A percentile compares a stretch with the other conserved stretches of the same genome.
These are phyloP conservation scores for Chamaenerion angustifolium DNA, from an alignment of 345 rosid genomes.

Conservation along the genomic window DNA sequence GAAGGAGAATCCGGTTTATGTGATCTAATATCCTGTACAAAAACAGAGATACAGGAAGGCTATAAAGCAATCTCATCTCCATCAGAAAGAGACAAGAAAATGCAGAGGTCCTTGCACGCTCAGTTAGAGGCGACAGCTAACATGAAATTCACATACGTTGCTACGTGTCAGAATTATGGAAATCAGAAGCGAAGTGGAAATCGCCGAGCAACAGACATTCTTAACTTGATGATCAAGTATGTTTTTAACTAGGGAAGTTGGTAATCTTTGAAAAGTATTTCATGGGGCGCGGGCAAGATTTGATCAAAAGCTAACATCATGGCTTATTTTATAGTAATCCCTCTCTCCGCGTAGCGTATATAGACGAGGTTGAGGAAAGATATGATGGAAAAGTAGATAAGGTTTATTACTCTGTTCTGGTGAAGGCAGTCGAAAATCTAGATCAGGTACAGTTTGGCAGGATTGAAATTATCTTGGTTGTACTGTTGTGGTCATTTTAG, in stretches of 20 bases:
- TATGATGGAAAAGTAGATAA: slow-evolving; percentile 57
- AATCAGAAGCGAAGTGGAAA: slow-evolving; percentile 88
- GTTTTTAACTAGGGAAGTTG: slow-evolving; percentile 15
- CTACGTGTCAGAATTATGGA: slow-evolving; percentile 94
- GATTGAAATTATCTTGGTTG: not conserved
- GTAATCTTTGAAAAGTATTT: not conserved
- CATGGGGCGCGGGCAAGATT: slow-evolving; percentile 5
- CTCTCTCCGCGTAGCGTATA: slow-evolving; percentile 88
- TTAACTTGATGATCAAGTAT: slow-evolving; percentile 96
- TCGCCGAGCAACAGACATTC: slow-evolving; percentile 86
- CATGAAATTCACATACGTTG: slow-evolving; percentile 89
- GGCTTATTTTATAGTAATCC: slow-evolving; percentile 54
- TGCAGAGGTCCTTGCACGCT: slow-evolving; percentile 76
- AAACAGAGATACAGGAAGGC: slow-evolving; percentile 84
- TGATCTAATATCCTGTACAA: too few relatives aligned
- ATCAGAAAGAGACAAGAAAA: slow-evolving; percentile 85
- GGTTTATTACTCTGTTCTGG: slow-evolving; percentile 82
- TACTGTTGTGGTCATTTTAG: not conserved
- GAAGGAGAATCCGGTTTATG: too few relatives aligned
- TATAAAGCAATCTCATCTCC: slow-evolving; percentile 76
- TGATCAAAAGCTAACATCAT: slow-evolving; percentile 9
- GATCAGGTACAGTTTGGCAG: slow-evolving; percentile 57
- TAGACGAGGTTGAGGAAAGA: slow-evolving; percentile 92
- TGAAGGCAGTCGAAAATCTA: slow-evolving; percentile 76
- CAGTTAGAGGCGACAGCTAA: slow-evolving; percentile 89